A percentile compares a stretch with the other conserved stretches of the same genome.
Conservation (phyloP, 805 yeast species). For the Saturnispora galanensis region DNA sequence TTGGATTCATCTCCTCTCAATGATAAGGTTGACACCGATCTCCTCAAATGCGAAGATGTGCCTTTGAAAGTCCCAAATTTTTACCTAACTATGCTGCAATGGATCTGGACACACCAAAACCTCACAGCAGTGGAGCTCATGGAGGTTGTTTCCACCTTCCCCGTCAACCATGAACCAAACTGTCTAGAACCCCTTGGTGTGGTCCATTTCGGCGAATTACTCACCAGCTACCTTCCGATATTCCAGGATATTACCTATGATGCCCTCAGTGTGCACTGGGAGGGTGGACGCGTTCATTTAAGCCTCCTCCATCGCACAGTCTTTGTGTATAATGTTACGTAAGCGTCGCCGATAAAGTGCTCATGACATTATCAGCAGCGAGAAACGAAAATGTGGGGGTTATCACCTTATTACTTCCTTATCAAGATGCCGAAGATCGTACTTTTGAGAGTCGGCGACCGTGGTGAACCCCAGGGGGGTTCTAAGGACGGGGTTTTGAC, state of each 20-base stretch:
- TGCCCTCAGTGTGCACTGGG: constrained; percentile 20
- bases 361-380: not conserved
- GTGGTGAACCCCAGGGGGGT: constrained; percentile 36
- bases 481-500: constrained; percentile 39
- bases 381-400: not conserved
- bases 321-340: constrained; percentile 15
- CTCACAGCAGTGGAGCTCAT: constrained; percentile 2
- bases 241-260: constrained; percentile 13
- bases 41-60: constrained; percentile 14
- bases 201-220: constrained; percentile 14
- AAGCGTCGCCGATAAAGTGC: not conserved
- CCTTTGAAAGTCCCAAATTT: constrained; percentile 23
- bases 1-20: not conserved
- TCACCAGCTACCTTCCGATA: constrained; percentile 17
- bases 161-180: not conserved
- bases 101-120: constrained; percentile 13
- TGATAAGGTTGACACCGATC: constrained; percentile 7
- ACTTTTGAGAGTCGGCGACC: constrained; percentile 35
- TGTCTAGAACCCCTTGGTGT: not conserved
- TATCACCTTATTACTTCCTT: not conserved
- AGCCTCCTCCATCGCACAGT: constrained; percentile 17
- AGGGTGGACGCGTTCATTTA: constrained; percentile 16
- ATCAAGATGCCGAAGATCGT: constrained; percentile 29
- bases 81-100: constrained; percentile 18
- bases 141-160: not conserved